phyloP scores from a whole-genome alignment of 2,329 filamentous ascomycete genomes.

The Xylariomycetidae sp. region DNA sequence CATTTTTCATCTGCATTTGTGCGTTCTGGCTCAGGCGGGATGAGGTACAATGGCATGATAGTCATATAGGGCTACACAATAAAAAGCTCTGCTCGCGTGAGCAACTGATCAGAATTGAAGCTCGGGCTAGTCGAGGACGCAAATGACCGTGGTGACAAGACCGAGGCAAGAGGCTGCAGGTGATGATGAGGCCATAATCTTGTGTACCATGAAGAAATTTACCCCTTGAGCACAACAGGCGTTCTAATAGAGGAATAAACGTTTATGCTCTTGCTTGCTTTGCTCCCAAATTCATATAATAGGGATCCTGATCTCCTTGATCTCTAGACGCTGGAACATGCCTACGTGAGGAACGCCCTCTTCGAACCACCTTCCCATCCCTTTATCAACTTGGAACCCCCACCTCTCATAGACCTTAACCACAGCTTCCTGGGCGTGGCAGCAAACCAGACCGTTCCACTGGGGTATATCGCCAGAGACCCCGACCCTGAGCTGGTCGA shows the following conservation, averaged over 20 bases:
- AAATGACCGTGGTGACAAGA: too few relatives aligned
- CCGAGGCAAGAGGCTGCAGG: too few relatives aligned
- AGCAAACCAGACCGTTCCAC: slow-evolving; percentile 72
- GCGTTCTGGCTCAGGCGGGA: slow-evolving; percentile 39
- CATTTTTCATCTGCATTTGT: slow-evolving; percentile 39
- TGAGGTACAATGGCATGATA: slow-evolving; percentile 38
- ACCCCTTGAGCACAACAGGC: too few relatives aligned
- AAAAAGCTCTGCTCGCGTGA: slow-evolving; percentile 31
- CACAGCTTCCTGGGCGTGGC: slow-evolving; percentile 71
- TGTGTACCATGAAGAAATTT: too few relatives aligned
- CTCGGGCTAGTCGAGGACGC: too few relatives aligned
- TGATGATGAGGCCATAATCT: too few relatives aligned
- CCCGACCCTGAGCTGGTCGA: slow-evolving; percentile 38
- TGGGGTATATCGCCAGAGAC: slow-evolving; percentile 39
- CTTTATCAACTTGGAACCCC: slow-evolving; percentile 71
- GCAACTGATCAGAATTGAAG: slow-evolving; percentile 18
- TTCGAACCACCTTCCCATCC: slow-evolving; percentile 74
- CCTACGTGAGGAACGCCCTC: slow-evolving; percentile 82
- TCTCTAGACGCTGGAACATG: slow-evolving; percentile 61
- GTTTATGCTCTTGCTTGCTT: background rate
- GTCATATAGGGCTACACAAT: slow-evolving; percentile 36
- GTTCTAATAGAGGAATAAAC: too few relatives aligned
- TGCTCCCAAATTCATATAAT: slow-evolving; percentile 8
- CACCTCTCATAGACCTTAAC: slow-evolving; percentile 62
- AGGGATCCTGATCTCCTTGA: slow-evolving; percentile 18